These are phyloP conservation scores for Cymodocea nodosa DNA, from an alignment of 116 monocot genomes.

Conservation along the genomic window DNA sequence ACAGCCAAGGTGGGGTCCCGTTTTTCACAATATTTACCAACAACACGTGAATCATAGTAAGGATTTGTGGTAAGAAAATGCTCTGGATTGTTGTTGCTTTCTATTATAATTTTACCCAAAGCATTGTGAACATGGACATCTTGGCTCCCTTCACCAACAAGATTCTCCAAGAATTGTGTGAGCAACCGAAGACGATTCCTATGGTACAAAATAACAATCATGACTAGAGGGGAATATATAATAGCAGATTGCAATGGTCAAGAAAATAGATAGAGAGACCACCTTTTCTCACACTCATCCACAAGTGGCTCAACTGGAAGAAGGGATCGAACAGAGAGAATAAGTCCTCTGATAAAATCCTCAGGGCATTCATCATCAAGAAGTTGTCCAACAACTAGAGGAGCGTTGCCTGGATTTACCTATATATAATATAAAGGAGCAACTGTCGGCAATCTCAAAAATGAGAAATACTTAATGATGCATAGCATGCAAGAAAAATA, in stretches of 20 bases:
- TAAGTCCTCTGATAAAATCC: slow-evolving; percentile 97
- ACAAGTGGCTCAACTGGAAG: slow-evolving; percentile 99
- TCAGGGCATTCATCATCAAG: slow-evolving; percentile 99
- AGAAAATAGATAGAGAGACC: not conserved
- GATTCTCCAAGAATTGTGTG: slow-evolving; percentile 95
- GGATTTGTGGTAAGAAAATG: slow-evolving; percentile 98
- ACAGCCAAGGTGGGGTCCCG: slow-evolving; percentile 97
- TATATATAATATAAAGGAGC: slow-evolving; percentile 11
- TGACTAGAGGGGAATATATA: not conserved
- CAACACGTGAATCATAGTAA: slow-evolving; percentile 99
- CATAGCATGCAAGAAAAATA: not conserved
- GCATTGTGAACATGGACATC: slow-evolving; percentile 99
- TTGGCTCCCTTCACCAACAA: slow-evolving; percentile 99
- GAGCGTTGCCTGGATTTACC: slow-evolving; percentile 96
- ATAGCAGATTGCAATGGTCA: not conserved
- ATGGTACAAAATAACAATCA: slow-evolving; percentile 1
- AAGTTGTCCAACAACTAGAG: slow-evolving; percentile 93
- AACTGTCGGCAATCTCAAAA: not conserved
- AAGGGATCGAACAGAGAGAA: slow-evolving; percentile 95
- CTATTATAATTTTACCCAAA: slow-evolving; percentile 94
- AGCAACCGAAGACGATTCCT: slow-evolving; percentile 90
- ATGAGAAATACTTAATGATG: slow-evolving; percentile 1
- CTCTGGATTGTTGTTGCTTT: slow-evolving; percentile 98
- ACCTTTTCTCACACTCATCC: slow-evolving; percentile 99
- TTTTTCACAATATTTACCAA: slow-evolving; percentile 98